Percentiles rank a stretch among this genome's conserved stretches.
These are phyloP conservation scores for Exophiala sp. DNA, from an alignment of 2,329 filamentous ascomycete species.

Conservation along the genomic window DNA sequence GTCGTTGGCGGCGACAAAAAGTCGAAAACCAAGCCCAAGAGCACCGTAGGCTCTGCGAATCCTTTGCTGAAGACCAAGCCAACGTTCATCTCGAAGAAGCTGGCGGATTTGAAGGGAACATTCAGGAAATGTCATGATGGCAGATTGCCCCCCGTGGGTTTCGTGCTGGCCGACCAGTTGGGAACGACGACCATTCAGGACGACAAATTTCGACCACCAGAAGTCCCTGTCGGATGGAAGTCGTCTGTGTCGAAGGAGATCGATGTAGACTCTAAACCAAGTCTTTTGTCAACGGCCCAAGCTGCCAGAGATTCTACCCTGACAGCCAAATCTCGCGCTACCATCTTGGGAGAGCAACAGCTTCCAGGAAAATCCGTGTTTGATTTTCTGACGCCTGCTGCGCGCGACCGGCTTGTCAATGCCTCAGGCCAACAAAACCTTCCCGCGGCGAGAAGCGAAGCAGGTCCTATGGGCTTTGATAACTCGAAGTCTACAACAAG, in stretches of 20 bases:
- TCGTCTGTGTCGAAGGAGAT: constrained; percentile 46
- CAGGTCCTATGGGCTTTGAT: constrained; percentile 58
- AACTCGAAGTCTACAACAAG: constrained; percentile 55
- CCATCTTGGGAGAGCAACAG: constrained; percentile 70
- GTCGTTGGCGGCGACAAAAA: constrained; percentile 75
- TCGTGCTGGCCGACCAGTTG: constrained; percentile 54
- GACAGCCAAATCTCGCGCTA: constrained; percentile 69
- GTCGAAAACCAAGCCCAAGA: constrained; percentile 58
- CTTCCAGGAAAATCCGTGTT: constrained; percentile 93
- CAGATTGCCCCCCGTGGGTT: constrained; percentile 44
- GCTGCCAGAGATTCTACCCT: constrained; percentile 70
- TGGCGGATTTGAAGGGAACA: constrained; percentile 38
- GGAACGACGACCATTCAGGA: constrained; percentile 43
- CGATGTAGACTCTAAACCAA: not conserved
- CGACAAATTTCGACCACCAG: constrained; percentile 42
- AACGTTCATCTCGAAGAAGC: constrained; percentile 68
- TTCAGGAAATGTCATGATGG: constrained; percentile 76
- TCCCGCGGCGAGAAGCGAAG: constrained; percentile 69
- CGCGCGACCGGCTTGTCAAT: constrained; percentile 68
- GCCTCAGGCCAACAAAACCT: constrained; percentile 71
- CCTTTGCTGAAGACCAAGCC: constrained; percentile 61
- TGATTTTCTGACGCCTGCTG: constrained; percentile 75
- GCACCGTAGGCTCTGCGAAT: constrained; percentile 51
- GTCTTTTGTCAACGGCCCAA: constrained; percentile 58
- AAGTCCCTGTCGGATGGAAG: constrained; percentile 58